Evolutionary conservation across 202 grass and related monocot species (phyloP), one percentile per base, ranked within the genome.

Genomic region (Setaria viridis): DNA sequence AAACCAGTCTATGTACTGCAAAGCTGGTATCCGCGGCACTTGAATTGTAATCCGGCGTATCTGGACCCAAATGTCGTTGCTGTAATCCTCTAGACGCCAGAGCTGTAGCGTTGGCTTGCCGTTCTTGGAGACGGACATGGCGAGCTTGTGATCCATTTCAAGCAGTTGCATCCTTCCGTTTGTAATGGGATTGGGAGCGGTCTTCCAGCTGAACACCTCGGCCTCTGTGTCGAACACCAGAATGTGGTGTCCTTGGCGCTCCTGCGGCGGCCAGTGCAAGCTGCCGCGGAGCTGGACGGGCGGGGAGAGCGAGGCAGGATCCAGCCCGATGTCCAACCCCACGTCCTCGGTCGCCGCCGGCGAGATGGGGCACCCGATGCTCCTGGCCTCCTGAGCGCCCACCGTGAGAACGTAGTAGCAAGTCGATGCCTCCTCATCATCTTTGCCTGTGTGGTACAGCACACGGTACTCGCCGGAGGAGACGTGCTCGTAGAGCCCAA

Each of bases 231-330:
- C 50, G 73, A 85, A 85, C 72, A 77, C 73, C 49, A 84, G 32
- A 11, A 75, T 65, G 6, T 33, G 20, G 82, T 56, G 48, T 11
- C 39, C 33, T 29, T 84, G 82, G 37, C 35, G 50, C 72, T 34
- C 9, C 72, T 77, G 73, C 49, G 72, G 72, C 49, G 62, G 62
- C 72, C 82, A 85, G 72, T 77, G 37, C 72, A 85, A 73, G 35
- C 46, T 64, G 70, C 12, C 1, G 16, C 14, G 9, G 4, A 54
- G 35, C 58, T 75, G 72, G 39, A 68, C 5, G 10, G 82, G 82
- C 16, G 72, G 82, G 4, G 10, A 41, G 33, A 45, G 1, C 0
- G 2, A 33, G 35, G 72, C 3, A 57, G 49, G 50, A 0, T 34
- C 25, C 46, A 80, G 45, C 29, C 81, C 42, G 0, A 15, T n/a